These are phyloP conservation scores for Taphrina confusa DNA, from an alignment of 1,139 yeast species.

Conservation along the genomic window DNA sequence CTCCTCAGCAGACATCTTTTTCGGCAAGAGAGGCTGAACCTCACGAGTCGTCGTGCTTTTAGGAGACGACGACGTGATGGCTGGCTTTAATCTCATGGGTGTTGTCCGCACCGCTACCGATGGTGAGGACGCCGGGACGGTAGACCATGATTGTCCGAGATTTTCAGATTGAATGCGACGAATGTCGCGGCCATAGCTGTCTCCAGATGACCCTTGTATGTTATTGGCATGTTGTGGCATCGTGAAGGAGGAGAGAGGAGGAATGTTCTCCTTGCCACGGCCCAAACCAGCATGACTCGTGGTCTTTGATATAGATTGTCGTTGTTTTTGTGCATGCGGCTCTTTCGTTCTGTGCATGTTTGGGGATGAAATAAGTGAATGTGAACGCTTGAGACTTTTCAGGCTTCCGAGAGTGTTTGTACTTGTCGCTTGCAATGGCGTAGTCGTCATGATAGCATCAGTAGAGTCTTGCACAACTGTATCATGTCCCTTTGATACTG, in stretches of 20 bases:
- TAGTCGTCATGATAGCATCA: not conserved
- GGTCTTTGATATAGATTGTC: not conserved
- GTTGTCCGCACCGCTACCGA: not conserved
- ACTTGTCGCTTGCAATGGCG: not conserved
- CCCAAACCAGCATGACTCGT: not conserved
- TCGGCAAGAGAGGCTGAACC: too few species aligned
- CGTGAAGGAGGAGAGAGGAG: not conserved
- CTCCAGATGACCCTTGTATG: not conserved
- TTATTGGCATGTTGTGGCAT: too few species aligned
- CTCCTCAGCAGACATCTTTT: slow-evolving; percentile 25
- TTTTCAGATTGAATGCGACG: slow-evolving; percentile 2
- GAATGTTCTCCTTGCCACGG: slow-evolving; percentile 18
- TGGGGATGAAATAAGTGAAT: not conserved
- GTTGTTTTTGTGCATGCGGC: not conserved
- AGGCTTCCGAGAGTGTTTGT: not conserved
- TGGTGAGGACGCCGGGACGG: not conserved
- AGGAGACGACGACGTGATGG: not conserved
- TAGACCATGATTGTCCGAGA: not conserved
- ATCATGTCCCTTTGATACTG: not conserved
- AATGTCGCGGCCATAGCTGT: slow-evolving; percentile 3
- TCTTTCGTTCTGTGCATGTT: not conserved
- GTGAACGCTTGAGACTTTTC: slow-evolving; percentile 10
- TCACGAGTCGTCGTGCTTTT: not conserved
- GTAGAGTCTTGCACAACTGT: not conserved
- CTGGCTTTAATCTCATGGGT: not conserved